phyloP scores from a whole-genome alignment of 441 rosid species.

The Mallotus repandus region DNA sequence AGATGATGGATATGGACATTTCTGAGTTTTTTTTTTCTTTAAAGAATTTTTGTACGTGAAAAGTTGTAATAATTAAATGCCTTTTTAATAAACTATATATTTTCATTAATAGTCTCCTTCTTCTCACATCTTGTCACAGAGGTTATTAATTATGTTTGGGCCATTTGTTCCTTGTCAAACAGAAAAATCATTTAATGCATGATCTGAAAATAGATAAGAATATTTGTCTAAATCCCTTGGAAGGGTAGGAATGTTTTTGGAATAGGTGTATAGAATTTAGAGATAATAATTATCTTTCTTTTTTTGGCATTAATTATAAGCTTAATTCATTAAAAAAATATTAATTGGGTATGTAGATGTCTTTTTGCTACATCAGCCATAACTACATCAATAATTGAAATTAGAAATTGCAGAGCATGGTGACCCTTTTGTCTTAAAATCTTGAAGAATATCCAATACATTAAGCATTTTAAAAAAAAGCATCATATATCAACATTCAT shows the following conservation, averaged over 20 bases:
- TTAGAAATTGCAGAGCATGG: conserved; percentile 29
- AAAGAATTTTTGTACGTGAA: conserved; percentile 21
- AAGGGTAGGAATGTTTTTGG: conserved; percentile 26
- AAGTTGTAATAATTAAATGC: conserved; percentile 25
- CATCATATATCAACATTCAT: no score
- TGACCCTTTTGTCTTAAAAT: conserved; percentile 33
- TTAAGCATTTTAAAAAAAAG: neutral
- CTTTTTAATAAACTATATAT: conserved; percentile 17
- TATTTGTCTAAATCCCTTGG: conserved; percentile 20
- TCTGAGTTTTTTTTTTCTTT: conserved; percentile 24
- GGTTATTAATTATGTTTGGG: conserved; percentile 14
- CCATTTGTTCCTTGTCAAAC: conserved; percentile 23
- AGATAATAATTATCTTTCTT: conserved; percentile 1
- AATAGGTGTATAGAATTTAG: conserved; percentile 19
- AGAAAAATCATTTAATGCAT: conserved; percentile 10
- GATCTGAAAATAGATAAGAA: conserved; percentile 13
- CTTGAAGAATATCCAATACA: conserved; percentile 8
- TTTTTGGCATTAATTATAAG: neutral
- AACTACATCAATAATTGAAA: conserved; percentile 44
- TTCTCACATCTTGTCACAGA: conserved; percentile 16
- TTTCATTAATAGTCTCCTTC: conserved; percentile 16
- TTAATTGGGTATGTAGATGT: conserved; percentile 6
- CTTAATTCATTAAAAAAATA: neutral
- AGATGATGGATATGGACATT: conserved; percentile 11
- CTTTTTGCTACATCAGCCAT: conserved; percentile 19